Conservation (phyloP, 1,139 yeast genomes). For the Candida smagusa region DNA sequence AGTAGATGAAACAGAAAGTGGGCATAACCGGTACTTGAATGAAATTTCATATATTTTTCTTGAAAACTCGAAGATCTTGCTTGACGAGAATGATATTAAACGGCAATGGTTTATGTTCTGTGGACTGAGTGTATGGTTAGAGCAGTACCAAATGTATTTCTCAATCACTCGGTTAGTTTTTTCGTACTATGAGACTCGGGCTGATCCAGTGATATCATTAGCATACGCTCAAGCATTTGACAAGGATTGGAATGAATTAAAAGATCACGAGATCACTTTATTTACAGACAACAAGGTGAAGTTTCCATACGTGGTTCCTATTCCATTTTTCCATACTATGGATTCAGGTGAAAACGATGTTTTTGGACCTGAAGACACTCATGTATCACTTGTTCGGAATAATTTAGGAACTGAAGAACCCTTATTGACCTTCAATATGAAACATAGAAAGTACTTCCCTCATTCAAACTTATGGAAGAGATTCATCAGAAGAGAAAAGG, state of each 20-base stretch:
- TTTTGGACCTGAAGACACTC: conserved; percentile 45
- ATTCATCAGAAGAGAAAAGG: conserved; percentile 1
- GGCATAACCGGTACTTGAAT: conserved; percentile 10
- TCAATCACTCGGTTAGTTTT: conserved; percentile 34
- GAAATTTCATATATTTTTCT: conserved; percentile 13
- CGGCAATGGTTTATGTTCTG: conserved; percentile 36
- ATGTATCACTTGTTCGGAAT: conserved; percentile 31
- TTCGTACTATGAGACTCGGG: conserved; percentile 24
- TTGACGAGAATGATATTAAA: conserved; percentile 25
- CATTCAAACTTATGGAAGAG: not conserved
- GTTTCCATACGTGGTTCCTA: conserved; percentile 30
- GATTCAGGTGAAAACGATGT: conserved; percentile 16
- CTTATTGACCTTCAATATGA: conserved; percentile 29
- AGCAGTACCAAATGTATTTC: conserved; percentile 37
- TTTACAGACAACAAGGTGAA: conserved; percentile 9
- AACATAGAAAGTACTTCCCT: conserved; percentile 19
- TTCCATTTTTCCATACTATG: conserved; percentile 32
- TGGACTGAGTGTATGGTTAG: conserved; percentile 39
- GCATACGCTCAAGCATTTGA: conserved; percentile 46
- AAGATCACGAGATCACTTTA: not conserved
- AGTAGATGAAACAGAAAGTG: conserved; percentile 6
- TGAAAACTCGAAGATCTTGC: conserved; percentile 14
- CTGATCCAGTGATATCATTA: conserved; percentile 32
- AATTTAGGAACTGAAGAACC: conserved; percentile 34
- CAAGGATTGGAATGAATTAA: conserved; percentile 43